Conservation (phyloP, 306 rosid species). For the Citrullus colocynthis region DNA sequence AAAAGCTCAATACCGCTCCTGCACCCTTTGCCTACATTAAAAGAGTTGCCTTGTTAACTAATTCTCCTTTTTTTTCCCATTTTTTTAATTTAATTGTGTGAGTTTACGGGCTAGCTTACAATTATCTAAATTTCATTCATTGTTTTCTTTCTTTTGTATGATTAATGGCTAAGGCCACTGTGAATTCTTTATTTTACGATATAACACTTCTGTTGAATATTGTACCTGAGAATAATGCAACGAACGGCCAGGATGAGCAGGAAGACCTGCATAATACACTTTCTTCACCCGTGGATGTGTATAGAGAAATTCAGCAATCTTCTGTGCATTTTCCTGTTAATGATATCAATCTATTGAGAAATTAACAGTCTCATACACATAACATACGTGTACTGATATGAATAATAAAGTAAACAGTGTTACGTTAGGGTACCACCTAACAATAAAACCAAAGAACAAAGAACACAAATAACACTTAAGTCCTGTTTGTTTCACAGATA, state of each 20-base stretch:
- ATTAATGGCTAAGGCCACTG: not conserved
- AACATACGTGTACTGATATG: not conserved
- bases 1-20: constrained; percentile 84
- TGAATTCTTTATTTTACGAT: not conserved
- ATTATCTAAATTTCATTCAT: constrained; percentile 6
- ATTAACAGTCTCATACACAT: not conserved
- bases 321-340: constrained; percentile 79
- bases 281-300: constrained; percentile 66
- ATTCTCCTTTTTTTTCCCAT: not conserved
- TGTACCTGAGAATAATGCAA: constrained; percentile 83
- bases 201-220: not conserved
- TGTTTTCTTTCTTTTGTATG: not conserved
- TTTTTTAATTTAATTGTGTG: not conserved
- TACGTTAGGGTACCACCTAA: no score
- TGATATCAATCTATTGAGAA: not conserved
- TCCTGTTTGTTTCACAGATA: no score
- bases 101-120: not conserved
- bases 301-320: constrained; percentile 78
- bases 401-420: not conserved
- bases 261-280: constrained; percentile 73
- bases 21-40: constrained; percentile 71
- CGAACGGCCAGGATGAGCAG: constrained; percentile 56
- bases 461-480: no score
- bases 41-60: not conserved
- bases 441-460: no score